Evolutionary conservation across 495 filamentous ascomycete genomes (phyloP).

Genomic region (Talaromyces proteolyticus): DNA sequence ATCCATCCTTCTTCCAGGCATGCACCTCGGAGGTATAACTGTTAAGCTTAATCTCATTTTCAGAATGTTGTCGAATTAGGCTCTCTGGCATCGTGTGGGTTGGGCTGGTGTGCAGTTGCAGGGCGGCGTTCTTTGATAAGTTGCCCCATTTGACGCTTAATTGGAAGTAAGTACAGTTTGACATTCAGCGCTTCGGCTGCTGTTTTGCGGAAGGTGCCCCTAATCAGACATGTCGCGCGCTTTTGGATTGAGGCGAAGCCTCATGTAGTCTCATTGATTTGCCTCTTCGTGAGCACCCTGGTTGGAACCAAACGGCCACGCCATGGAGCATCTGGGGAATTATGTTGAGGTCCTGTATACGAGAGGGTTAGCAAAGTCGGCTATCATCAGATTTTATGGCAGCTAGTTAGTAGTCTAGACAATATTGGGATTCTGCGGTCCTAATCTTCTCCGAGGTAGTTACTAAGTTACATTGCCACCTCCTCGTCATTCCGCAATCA

Average conservation of each 20-base stretch:
- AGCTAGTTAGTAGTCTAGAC: too few species aligned
- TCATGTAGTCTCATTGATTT: too few species aligned
- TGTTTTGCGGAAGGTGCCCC: constrained; percentile 8
- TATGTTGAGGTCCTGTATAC: too few species aligned
- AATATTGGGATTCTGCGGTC: too few species aligned
- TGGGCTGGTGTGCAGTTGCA: constrained; percentile 7
- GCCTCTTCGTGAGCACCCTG: background rate
- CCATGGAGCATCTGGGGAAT: constrained; percentile 15
- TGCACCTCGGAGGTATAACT: constrained; percentile 11
- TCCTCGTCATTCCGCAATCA: too few species aligned
- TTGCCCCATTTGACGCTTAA: constrained; percentile 9
- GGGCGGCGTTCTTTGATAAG: constrained; percentile 8
- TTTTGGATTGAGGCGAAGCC: constrained; percentile 7
- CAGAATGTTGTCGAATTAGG: background rate
- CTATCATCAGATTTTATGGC: too few species aligned
- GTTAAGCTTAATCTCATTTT: background rate
- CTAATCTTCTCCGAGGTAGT: too few species aligned
- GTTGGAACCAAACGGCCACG: constrained; percentile 1
- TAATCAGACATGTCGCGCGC: constrained; percentile 6
- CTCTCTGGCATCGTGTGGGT: background rate
- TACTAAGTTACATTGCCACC: too few species aligned
- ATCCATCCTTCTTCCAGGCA: constrained; percentile 10
- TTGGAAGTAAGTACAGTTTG: constrained; percentile 4
- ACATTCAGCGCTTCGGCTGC: constrained; percentile 10
- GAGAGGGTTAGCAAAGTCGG: too few species aligned